Conservation (phyloP, 2,329 filamentous ascomycete species). For the Trichoderma sp. region DNA sequence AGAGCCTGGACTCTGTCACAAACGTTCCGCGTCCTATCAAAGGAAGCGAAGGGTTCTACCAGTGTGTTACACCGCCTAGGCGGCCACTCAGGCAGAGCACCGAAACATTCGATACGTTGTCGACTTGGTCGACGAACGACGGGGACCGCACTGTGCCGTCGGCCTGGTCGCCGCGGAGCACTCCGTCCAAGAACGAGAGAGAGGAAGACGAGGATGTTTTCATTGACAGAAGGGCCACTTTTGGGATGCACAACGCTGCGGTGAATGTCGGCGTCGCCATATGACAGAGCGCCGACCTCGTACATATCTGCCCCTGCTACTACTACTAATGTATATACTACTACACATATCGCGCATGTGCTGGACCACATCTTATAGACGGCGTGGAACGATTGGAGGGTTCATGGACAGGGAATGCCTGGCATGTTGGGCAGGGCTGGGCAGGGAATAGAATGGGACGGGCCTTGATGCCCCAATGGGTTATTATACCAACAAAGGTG, state of each 20-base stretch:
- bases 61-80: constrained; percentile 50
- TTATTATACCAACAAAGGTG: constrained; percentile 20
- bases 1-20: constrained; percentile 55
- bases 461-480: constrained; percentile 7
- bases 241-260: constrained; percentile 36
- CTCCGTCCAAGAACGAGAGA: constrained; percentile 46
- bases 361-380: constrained; percentile 28
- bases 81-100: constrained; percentile 43
- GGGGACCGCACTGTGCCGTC: constrained; percentile 51
- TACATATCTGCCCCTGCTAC: constrained; percentile 4
- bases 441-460: constrained; percentile 12
- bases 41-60: constrained; percentile 59
- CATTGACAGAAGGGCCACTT: constrained; percentile 41
- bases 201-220: constrained; percentile 48
- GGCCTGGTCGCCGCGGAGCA: constrained; percentile 53
- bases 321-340: constrained; percentile 29
- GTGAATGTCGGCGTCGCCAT: constrained; percentile 39
- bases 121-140: constrained; percentile 54
- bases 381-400: constrained; percentile 13
- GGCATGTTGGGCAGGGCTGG: constrained; percentile 13
- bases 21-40: constrained; percentile 58
- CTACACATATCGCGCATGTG: constrained; percentile 23
- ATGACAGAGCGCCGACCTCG: constrained; percentile 31
- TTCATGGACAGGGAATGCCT: constrained; percentile 17
- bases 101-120: constrained; percentile 52